Conservation (phyloP, 192 early-diverging fungal genomes). For the Backusella macrospora region DNA sequence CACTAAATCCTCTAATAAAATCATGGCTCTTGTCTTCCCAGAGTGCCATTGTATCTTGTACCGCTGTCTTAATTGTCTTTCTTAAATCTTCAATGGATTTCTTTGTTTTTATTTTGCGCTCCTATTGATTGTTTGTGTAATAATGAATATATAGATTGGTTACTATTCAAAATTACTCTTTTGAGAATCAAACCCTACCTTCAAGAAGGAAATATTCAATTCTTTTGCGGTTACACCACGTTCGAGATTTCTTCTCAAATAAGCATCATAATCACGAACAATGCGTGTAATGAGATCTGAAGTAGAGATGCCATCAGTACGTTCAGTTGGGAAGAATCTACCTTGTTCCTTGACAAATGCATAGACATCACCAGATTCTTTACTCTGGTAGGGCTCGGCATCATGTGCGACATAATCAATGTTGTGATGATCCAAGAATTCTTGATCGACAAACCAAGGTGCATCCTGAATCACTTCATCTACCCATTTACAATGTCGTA, state of each 20-base stretch:
- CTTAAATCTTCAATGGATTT: constrained; percentile 73
- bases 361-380: constrained; percentile 76
- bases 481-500: constrained; percentile 86
- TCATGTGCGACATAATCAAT: constrained; percentile 89
- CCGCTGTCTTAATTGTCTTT: constrained; percentile 68
- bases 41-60: constrained; percentile 64
- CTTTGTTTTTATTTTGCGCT: constrained; percentile 75
- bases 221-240: constrained; percentile 82
- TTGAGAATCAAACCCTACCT: constrained; percentile 43
- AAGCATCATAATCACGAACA: constrained; percentile 84
- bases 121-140: constrained; percentile 34
- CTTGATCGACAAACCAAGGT: constrained; percentile 80
- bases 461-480: constrained; percentile 79
- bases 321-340: constrained; percentile 64
- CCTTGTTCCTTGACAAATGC: constrained; percentile 81
- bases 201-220: constrained; percentile 79
- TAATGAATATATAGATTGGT: neutral
- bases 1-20: constrained; percentile 69
- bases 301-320: constrained; percentile 83
- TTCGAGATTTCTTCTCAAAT: constrained; percentile 83
- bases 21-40: constrained; percentile 82
- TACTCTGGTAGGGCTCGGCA: constrained; percentile 75
- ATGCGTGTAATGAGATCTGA: constrained; percentile 86
- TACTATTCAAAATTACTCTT: neutral
- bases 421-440: constrained; percentile 73